Conservation (phyloP, 176 grass and related monocot genomes). For the Zea luxurians region DNA sequence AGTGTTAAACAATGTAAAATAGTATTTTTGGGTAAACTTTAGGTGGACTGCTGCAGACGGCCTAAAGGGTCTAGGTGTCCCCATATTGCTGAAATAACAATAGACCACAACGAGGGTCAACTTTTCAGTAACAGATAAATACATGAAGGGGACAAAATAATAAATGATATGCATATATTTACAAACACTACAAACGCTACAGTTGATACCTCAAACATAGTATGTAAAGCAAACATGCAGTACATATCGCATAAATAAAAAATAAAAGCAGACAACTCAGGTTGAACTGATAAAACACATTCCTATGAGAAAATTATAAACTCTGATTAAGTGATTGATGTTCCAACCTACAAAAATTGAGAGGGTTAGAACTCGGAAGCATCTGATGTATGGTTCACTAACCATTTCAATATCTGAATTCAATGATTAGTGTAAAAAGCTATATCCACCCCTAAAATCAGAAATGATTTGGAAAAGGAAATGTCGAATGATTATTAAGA, state of each 20-base stretch:
- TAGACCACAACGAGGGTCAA: slow-evolving; percentile 21
- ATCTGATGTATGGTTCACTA: background rate
- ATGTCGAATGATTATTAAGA: background rate
- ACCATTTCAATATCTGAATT: background rate
- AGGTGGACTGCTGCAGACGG: too few species aligned
- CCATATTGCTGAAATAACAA: slow-evolving; percentile 76
- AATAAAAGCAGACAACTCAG: background rate
- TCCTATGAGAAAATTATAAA: background rate
- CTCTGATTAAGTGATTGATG: background rate
- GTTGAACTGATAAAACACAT: background rate
- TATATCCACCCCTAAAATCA: background rate
- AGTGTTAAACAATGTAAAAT: too few species aligned
- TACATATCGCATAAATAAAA: background rate
- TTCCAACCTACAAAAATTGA: background rate
- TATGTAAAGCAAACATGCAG: background rate
- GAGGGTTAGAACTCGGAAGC: background rate
- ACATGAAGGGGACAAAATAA: slow-evolving; percentile 26
- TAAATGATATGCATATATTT: background rate
- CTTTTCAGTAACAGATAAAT: slow-evolving; percentile 1
- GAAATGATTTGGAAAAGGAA: background rate
- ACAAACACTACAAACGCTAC: background rate
- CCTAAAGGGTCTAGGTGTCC: slow-evolving; percentile 62
- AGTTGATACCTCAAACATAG: slow-evolving; percentile 90
- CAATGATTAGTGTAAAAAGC: background rate
- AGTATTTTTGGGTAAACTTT: too few species aligned